Evolutionary conservation across 1,284 basidiomycete species (phyloP).

Genomic region (Cryptococcus deneoformans): DNA sequence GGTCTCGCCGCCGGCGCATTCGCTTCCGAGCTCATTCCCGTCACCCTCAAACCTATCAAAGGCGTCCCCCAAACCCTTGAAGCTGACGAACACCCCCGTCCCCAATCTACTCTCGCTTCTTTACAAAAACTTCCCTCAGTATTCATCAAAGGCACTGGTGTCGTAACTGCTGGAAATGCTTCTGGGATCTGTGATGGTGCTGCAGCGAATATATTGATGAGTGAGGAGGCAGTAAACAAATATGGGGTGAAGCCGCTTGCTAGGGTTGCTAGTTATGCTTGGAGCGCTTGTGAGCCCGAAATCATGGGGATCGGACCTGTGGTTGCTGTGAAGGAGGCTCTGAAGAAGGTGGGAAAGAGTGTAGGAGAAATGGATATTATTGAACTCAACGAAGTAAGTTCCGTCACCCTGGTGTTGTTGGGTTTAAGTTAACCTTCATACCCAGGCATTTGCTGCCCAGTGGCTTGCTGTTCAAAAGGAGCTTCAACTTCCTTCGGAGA

Average conservation of each 20-base stretch:
- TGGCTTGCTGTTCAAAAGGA: constrained; percentile 57
- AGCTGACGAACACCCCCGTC: constrained; percentile 56
- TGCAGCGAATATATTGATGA: constrained; percentile 56
- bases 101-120: constrained; percentile 50
- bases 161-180: constrained; percentile 57
- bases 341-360: constrained; percentile 36
- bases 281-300: constrained; percentile 56
- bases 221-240: constrained; percentile 51
- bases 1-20: constrained; percentile 55
- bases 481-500: constrained; percentile 55
- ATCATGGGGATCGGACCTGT: constrained; percentile 61
- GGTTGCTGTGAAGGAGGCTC: constrained; percentile 34
- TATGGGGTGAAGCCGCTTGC: constrained; percentile 54
- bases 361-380: constrained; percentile 56
- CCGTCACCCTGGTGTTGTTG: background rate
- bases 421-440: background rate
- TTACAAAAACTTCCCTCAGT: constrained; percentile 54
- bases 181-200: constrained; percentile 58
- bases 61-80: constrained; percentile 38
- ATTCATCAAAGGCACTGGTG: constrained; percentile 55
- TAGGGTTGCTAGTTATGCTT: constrained; percentile 53
- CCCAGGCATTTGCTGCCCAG: constrained; percentile 56
- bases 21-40: constrained; percentile 54
- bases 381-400: constrained; percentile 54
- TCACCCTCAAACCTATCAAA: constrained; percentile 50